A percentile compares a stretch with the other conserved stretches of the same genome.
Evolutionary conservation across 2,329 filamentous ascomycete genomes (phyloP).

Genomic region (Rhexocercosporidium sp.): DNA sequence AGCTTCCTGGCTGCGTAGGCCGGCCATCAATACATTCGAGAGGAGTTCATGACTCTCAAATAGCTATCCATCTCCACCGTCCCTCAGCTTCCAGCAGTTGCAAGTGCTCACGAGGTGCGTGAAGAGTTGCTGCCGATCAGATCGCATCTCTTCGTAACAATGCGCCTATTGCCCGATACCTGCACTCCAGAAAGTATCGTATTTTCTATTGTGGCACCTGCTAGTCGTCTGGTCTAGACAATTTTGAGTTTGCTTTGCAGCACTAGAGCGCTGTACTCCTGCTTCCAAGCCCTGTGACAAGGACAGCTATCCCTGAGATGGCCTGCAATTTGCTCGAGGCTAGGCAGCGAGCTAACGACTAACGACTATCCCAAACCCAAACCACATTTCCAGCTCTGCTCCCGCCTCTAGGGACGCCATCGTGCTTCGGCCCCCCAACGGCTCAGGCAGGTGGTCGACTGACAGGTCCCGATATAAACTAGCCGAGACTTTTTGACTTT

Average conservation of each 20-base stretch:
- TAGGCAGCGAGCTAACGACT: slow-evolving; percentile 7
- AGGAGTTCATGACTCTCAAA: slow-evolving; percentile 15
- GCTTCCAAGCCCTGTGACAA: slow-evolving; percentile 20
- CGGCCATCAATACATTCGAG: background rate
- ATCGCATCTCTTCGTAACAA: slow-evolving; percentile 23
- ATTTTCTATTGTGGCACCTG: background rate
- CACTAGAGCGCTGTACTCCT: slow-evolving; percentile 12
- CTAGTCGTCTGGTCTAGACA: background rate
- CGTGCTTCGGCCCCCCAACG: slow-evolving; percentile 24
- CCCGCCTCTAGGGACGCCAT: slow-evolving; percentile 28
- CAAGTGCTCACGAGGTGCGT: slow-evolving; percentile 9
- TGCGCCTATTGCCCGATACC: slow-evolving; percentile 34
- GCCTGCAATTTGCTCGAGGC: slow-evolving; percentile 15
- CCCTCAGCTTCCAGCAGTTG: background rate
- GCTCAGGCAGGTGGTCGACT: slow-evolving; percentile 22
- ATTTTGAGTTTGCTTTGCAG: slow-evolving; percentile 18
- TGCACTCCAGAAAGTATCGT: background rate
- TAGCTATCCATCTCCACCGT: slow-evolving; percentile 12
- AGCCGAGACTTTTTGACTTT: slow-evolving; percentile 11
- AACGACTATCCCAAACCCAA: slow-evolving; percentile 18
- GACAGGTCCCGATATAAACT: slow-evolving; percentile 24
- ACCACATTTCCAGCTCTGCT: slow-evolving; percentile 4
- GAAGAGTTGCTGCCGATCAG: slow-evolving; percentile 17
- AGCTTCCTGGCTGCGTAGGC: background rate
- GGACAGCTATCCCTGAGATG: slow-evolving; percentile 20